Conservation (phyloP, 192 early-diverging fungal species). For the Spizellomyces punctatus region DNA sequence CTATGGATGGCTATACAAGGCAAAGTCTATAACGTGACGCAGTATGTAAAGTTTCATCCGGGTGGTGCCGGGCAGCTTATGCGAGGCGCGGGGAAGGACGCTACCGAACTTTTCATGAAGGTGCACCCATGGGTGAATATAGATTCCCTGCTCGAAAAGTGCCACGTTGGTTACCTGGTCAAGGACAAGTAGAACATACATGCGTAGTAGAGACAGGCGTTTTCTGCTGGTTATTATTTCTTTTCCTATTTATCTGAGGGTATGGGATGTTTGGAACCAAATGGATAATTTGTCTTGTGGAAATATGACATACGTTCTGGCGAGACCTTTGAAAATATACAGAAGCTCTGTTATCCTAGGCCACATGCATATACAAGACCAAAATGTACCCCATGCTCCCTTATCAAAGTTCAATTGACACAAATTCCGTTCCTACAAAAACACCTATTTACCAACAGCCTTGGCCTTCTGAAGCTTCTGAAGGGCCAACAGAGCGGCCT, state of each 20-base stretch:
- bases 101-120: slow-evolving; percentile 79
- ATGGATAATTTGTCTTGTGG: too few species aligned
- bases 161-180: slow-evolving; percentile 62
- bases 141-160: slow-evolving; percentile 83
- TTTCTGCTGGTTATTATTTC: too few species aligned
- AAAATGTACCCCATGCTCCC: too few species aligned
- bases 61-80: slow-evolving; percentile 70
- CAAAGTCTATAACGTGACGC: slow-evolving; percentile 90
- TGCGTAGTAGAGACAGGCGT: too few species aligned
- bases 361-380: too few species aligned
- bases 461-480: slow-evolving; percentile 31
- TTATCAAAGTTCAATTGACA: too few species aligned
- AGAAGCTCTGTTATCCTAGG: too few species aligned
- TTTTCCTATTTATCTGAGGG: too few species aligned
- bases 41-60: slow-evolving; percentile 89
- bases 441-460: slow-evolving; percentile 19
- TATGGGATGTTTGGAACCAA: too few species aligned
- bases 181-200: not conserved
- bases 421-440: too few species aligned
- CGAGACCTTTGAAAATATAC: too few species aligned
- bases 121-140: slow-evolving; percentile 96
- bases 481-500: slow-evolving; percentile 67
- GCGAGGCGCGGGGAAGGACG: slow-evolving; percentile 87
- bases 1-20: slow-evolving; percentile 89
- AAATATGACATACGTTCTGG: too few species aligned